A percentile compares a stretch with the other conserved stretches of the same genome.
phyloP scores from a whole-genome alignment of 2,329 filamentous ascomycete species.

The Alternaria arbusti region DNA sequence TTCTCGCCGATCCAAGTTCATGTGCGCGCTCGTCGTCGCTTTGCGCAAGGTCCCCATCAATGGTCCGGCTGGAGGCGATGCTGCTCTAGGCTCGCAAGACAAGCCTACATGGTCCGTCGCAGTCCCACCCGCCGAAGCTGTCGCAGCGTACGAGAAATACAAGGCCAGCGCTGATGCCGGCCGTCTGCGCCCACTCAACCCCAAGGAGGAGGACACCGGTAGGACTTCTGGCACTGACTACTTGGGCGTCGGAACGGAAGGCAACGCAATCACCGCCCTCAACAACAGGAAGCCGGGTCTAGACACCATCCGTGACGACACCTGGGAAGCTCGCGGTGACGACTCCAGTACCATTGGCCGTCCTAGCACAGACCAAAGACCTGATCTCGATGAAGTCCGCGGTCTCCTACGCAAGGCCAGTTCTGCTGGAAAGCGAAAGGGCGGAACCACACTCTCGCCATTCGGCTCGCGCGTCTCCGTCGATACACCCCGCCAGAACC shows the following conservation, averaged over 20 bases:
- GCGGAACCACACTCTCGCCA: constrained; percentile 34
- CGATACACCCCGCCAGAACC: constrained; percentile 24
- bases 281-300: constrained; percentile 52
- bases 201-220: constrained; percentile 33
- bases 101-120: constrained; percentile 84
- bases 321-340: constrained; percentile 52
- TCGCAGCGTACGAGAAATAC: constrained; percentile 63
- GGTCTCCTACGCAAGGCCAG: constrained; percentile 53
- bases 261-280: constrained; percentile 52
- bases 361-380: constrained; percentile 50
- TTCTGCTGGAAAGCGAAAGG: constrained; percentile 53
- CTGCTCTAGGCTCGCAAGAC: constrained; percentile 64
- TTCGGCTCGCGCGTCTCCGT: constrained; percentile 22
- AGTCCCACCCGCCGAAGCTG: constrained; percentile 72
- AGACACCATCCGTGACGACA: constrained; percentile 54
- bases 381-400: constrained; percentile 56
- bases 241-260: constrained; percentile 43
- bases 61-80: constrained; percentile 74
- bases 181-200: constrained; percentile 66
- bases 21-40: constrained; percentile 87
- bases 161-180: constrained; percentile 63
- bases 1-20: constrained; percentile 89
- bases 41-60: constrained; percentile 87
- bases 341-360: constrained; percentile 48
- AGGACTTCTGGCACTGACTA: constrained; percentile 45